Base-by-base conservation (phyloP, 495 filamentous ascomycete genomes). In the Hyaloscypha bicolor region DNA sequence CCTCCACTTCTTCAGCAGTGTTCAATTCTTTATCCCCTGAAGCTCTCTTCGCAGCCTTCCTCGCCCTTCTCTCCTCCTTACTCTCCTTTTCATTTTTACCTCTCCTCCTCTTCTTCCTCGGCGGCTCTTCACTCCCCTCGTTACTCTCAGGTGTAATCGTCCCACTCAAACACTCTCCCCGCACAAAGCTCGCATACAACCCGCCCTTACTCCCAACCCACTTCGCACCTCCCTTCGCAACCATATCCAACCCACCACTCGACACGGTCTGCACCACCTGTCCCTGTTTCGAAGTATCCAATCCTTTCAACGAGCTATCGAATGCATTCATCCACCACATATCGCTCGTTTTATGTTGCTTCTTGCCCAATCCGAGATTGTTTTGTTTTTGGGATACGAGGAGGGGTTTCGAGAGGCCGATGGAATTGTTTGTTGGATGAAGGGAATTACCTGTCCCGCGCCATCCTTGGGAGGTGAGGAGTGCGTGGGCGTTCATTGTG, bases 321-420 rank as follows among this genome's bases (percentile, higher is more conserved):
- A 93, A 93, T 55, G 91, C 91, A 56, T 88, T 84, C 65, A 93
- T 76, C 91, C 91, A 94, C 91, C 91, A 94, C 69, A 91, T 89
- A 59, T 86, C 83, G 69, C 85, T 87, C 55, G 86, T 90, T 65
- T 80, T 76, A 59, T 88, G 88, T 63, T 83, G 82, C 71, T 86
- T 87, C 75, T 87, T 88, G 62, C 91, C 91, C 4, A 94, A 78
- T 33, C 91, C 91, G 67, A 87, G 79, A 63, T 85, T 87, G 76
- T 92, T 88, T 37, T 83, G 76, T 76, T 91, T 91, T 62, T 86
- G 87, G 19, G 86, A 83, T 32, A 93, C 81, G 52, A 91, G 84
- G 31, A 94, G 77, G 9, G 91, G 91, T 64, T 84, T 85, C 14
- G 84, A 82, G 9, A 94, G 83, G 32, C 91, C 91, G 37, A 85